Base-by-base conservation (phyloP, 305 asterid species). In the Plantago coronopus region DNA sequence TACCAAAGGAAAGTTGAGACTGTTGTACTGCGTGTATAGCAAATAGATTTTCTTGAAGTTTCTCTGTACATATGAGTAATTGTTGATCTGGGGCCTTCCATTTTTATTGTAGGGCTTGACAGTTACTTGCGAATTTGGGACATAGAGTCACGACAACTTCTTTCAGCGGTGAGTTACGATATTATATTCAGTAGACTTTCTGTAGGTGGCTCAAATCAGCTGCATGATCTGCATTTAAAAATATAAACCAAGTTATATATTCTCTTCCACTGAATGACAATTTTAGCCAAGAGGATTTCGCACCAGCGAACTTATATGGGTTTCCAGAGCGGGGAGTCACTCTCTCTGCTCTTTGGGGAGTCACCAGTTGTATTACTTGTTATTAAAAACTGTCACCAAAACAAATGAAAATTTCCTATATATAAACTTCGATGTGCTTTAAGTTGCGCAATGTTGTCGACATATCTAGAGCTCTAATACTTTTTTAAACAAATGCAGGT, bases 71-170 rank as follows among this genome's bases (percentile, higher is more conserved):
- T 63, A 18, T 59, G 29, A 27, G 17, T 56, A 25, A 56, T 64
- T 38, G 57, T 65, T 78, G 66, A 76, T 46, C 43, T 65, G 14
- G 47, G 48, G 45, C 56, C 46, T 65, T 75, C 58, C 40, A 48
- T 23, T 64, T 57, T 54, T 63, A 65, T 73, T 65, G 63, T 63
- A 91, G 98, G 96, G 64, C 86, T 91, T 54, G 98, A 91, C 74
- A 72, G 95, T 73, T 91, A 88, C 77, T 72, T 91, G 78, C 90
- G 96, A 65, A 72, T 91, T 63, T 91, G 96, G 98, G 90, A 88
- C 74, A 67, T 79, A 22, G 55, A 88, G 18, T 75, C 96, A 21
- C 75, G 95, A 18, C 87, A 88, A 71, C 95, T 88, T 72, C 83
- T 91, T 48, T 86, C 98, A 54, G 82, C 87, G 78, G 96, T 88